Evolutionary conservation across 805 yeast genomes (phyloP), one percentile per base, ranked within the genome.

Genomic region (Wickerhamiella cacticola): DNA sequence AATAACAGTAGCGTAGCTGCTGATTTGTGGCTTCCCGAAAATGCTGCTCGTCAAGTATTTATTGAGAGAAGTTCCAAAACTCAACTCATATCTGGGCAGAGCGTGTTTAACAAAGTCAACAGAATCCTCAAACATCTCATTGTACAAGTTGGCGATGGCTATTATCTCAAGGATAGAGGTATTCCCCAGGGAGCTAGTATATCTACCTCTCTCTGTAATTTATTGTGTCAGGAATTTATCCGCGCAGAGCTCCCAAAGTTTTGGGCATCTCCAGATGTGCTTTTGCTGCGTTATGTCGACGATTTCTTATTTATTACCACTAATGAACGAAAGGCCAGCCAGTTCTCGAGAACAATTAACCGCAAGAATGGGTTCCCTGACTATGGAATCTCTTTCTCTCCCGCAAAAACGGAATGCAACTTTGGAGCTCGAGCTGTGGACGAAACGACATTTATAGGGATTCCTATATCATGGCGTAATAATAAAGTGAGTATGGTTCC

Each of bases 161-260:
- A 67, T 2, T 74, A 68, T 56, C 57, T 60, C n/a, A 66, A 94
- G 50, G 74, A 65, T 38, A 61, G 66, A 8, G 97, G 97, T 0
- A 69, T 89, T 0, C 87, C 80, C 47, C 97, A 88, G 64, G 97
- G 97, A 0, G 75, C 85, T 6, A 78, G 80, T 1, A 61, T 87
- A 3, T 89, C 95, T 49, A 73, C 82, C 1, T 67, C 79, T 4
- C 68, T 88, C 29, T 86, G 94, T 53, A 84, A 86, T 53, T 53
- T 86, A 1, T 73, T 83, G 0, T 81, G 82, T 56, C 86, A 82
- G 56, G 68, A 71, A 1, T 58, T 88, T 25, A 71, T 82, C 9
- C 52, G 53, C 2, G 51, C 53, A 42, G 55, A 55, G 54, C 65
- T 68, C 19, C 22, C 53, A 57, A 12, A 59, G 67, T 47, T 43